Evolutionary conservation across 805 yeast species (phyloP).

Genomic region (Ogataea siamensis): DNA sequence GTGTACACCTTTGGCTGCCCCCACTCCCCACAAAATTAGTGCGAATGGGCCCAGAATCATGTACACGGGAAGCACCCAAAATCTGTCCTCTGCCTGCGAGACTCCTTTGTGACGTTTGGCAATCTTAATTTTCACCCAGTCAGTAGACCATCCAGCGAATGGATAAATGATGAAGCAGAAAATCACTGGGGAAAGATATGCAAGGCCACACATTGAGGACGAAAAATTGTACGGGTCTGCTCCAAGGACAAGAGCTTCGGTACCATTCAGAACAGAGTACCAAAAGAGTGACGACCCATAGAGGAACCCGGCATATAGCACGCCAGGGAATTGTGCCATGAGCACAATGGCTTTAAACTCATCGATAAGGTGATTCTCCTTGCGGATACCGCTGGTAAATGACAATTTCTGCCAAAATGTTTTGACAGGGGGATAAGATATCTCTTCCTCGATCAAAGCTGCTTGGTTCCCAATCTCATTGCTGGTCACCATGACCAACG

Average conservation of each 20-base stretch:
- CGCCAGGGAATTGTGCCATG: constrained; percentile 49
- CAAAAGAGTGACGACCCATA: constrained; percentile 50
- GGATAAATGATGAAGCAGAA: constrained; percentile 44
- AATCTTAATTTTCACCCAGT: constrained; percentile 45
- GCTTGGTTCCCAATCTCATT: constrained; percentile 7
- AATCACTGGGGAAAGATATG: constrained; percentile 52
- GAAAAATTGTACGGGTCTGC: constrained; percentile 53
- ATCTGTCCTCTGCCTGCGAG: constrained; percentile 56
- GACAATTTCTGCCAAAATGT: constrained; percentile 45
- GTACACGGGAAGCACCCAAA: constrained; percentile 48
- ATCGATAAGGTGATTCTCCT: constrained; percentile 29
- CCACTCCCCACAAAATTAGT: constrained; percentile 61
- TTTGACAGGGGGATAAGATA: constrained; percentile 31
- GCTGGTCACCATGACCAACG: constrained; percentile 1
- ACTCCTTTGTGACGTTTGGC: constrained; percentile 51
- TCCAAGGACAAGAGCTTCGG: constrained; percentile 42
- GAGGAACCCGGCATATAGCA: constrained; percentile 57
- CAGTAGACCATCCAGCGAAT: constrained; percentile 49
- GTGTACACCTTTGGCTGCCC: constrained; percentile 50
- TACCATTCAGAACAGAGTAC: constrained; percentile 49
- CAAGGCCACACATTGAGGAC: constrained; percentile 46
- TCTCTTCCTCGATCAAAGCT: constrained; percentile 4
- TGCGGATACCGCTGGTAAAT: constrained; percentile 37
- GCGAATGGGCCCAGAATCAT: constrained; percentile 53
- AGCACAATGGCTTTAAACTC: constrained; percentile 38